Conservation (phyloP, 176 grass and related monocot species). For the Sorghum bicolor region DNA sequence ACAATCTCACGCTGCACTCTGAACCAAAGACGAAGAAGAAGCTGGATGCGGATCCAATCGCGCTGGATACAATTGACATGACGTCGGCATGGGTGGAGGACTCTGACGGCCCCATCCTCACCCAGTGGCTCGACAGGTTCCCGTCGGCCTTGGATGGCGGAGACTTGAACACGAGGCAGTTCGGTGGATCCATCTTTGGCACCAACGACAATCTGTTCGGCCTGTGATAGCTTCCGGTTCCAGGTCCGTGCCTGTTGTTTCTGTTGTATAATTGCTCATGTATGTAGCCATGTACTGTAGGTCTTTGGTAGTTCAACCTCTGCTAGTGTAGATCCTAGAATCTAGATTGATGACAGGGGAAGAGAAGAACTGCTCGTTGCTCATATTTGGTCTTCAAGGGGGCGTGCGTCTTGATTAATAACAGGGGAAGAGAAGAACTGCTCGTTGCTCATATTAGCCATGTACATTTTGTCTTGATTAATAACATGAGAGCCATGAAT, state of each 20-base stretch:
- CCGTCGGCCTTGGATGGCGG: conserved; percentile 61
- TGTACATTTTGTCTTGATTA: neutral
- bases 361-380: neutral
- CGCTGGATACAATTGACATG: conserved; percentile 68
- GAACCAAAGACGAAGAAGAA: conserved; percentile 48
- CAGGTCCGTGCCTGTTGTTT: neutral
- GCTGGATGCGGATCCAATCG: conserved; percentile 56
- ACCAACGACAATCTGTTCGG: conserved; percentile 73
- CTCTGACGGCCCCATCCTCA: conserved; percentile 55
- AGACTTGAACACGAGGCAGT: conserved; percentile 75
- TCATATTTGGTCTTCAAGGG: neutral
- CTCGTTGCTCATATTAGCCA: too few relatives aligned
- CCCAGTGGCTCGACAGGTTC: conserved; percentile 91
- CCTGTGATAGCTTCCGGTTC: conserved; percentile 38
- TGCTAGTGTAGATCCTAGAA: neutral
- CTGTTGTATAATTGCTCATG: conserved; percentile 3
- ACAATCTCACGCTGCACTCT: conserved; percentile 66
- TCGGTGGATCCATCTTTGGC: conserved; percentile 67
- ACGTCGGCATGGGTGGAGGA: conserved; percentile 90
- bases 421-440: too few relatives aligned
- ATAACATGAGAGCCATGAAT: neutral
- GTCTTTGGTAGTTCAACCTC: conserved; percentile 8
- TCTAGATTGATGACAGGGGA: neutral
- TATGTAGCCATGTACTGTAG: conserved; percentile 15
- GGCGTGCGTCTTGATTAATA: too few relatives aligned